Base-by-base conservation (phyloP, 2,329 filamentous ascomycete genomes). In the Colletotrichum sp. region DNA sequence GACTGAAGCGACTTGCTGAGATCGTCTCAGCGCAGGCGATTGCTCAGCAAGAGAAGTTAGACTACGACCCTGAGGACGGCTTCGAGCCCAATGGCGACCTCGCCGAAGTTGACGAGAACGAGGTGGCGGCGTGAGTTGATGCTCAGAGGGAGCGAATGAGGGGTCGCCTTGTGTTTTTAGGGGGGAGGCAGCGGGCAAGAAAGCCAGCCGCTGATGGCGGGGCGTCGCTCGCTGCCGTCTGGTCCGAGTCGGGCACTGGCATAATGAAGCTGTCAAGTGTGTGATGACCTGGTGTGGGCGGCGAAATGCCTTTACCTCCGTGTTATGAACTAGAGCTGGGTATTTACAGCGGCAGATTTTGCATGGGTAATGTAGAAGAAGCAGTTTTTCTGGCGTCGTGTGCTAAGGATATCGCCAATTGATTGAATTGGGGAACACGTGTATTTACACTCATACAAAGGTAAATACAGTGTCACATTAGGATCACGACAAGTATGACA, bases 11-110 rank as follows among this genome's bases (percentile, higher is more conserved):
- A 77, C 90, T 99, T 70, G 97, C 97, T n/a, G 97, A 99, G 87
- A 99, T 99, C 79, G 97, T 99, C 64, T 98, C 95, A 49, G 95
- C 96, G 36, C 97, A 99, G 86, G 97, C 97, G 36, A 96, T 99
- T 82, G 95, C 96, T 73, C 96, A 99, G 85, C 95, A 98, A 86
- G 95, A 98, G 86, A 96, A 95, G 87, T 87, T 94, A 77, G 94
- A 95, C 65, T 92, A 87, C 77, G 83, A 82, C 21, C 83, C 85
- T 26, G 85, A 83, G 18, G 85, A 86, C 49, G 82, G 81, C 70
- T 88, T 90, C 76, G 89, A 92, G 65, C 84, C 84, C 49, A 88
- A 89, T 64, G 87, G 88, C 36, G 87, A 88, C 60, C 83, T 91
- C 16, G 84, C 85, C 7, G 89, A 90, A 75, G 89, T 87, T 66